Evolutionary conservation across 1,284 basidiomycete species (phyloP), one percentile per base, ranked within the genome.

Genomic region (Microbotryum silenes-acaulis): DNA sequence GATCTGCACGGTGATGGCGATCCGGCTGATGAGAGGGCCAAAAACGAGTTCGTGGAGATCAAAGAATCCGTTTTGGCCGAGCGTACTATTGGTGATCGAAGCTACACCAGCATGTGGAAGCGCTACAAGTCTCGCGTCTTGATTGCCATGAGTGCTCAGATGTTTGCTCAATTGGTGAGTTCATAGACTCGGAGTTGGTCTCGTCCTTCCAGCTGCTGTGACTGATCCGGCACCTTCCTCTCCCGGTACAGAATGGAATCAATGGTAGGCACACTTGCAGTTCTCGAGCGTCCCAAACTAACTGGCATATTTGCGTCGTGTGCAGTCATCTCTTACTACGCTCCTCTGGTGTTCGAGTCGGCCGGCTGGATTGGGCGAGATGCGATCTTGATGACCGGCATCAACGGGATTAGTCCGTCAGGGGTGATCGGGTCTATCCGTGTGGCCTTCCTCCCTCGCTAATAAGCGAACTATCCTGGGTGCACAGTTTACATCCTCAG

Each of bases 311-410:
- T 14, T 8, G 20, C 20, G 25, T 27, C 27, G 27, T 16, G 10
- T 56, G 46, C 55, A 90, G 90, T 93, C 60, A 93, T 97, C 29
- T 91, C 88, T 6, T 97, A 96, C 75, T 97, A 96, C 77, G 90
- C 91, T 50, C 72, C 71, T 3, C 60, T 74, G 7, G 71, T 77
- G 55, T 70, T 73, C 59, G 73, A 73, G 52, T 78, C 91, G 79
- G 93, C 93, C 51, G 94, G 94, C 50, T 98, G 94, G 93, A 82
- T 96, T 62, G 94, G 94, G n/a, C 83, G 93, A 56, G 86, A 97
- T 72, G 94, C 94, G 5, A 85, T 98, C 66, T 81, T 97, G 23
- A 98, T 98, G 94, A 92, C 93, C 2, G 94, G 93, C 8, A 90
- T 96, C 74, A 96, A 97, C 72, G 84, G 87, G 9, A 78, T 92